Percentiles rank a stretch among this genome's conserved stretches.
phyloP scores from a whole-genome alignment of 495 filamentous ascomycete genomes.

The Penicillium fimorum region DNA sequence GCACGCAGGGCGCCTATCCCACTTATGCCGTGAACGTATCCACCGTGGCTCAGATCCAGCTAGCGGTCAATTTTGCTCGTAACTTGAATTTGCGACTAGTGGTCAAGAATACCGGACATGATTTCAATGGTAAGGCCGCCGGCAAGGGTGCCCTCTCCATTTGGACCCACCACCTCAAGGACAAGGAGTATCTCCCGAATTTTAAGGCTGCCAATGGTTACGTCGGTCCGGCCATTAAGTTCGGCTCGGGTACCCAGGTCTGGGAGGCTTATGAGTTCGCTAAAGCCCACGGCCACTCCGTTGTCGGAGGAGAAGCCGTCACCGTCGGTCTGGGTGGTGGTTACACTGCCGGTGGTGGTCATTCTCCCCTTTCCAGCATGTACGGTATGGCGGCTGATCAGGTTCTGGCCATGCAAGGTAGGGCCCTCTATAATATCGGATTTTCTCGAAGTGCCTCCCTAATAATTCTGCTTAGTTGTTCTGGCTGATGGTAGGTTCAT shows the following conservation, averaged over 20 bases:
- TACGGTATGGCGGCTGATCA: slow-evolving; percentile 30
- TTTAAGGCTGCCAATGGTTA: slow-evolving; percentile 18
- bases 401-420: slow-evolving; percentile 35
- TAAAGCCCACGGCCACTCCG: slow-evolving; percentile 9
- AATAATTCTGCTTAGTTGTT: slow-evolving; percentile 7
- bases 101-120: slow-evolving; percentile 72
- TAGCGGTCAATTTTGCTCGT: slow-evolving; percentile 61
- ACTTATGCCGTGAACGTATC: slow-evolving; percentile 58
- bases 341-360: slow-evolving; percentile 41
- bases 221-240: slow-evolving; percentile 12
- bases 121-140: slow-evolving; percentile 58
- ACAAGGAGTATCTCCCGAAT: slow-evolving; percentile 13
- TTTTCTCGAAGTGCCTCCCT: neutral
- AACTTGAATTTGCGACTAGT: slow-evolving; percentile 57
- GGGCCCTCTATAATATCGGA: neutral
- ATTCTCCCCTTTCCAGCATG: slow-evolving; percentile 18
- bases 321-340: slow-evolving; percentile 35
- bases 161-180: slow-evolving; percentile 62
- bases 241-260: slow-evolving; percentile 15
- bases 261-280: slow-evolving; percentile 14
- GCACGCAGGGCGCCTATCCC: slow-evolving; percentile 52
- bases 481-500: slow-evolving; percentile 37
- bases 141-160: slow-evolving; percentile 55
- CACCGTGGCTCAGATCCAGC: slow-evolving; percentile 54
- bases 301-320: slow-evolving; percentile 10